Percentiles rank a stretch among this genome's conserved stretches.
Evolutionary conservation across 2,329 filamentous ascomycete genomes (phyloP).

Genomic region (Stemphylium beticola): DNA sequence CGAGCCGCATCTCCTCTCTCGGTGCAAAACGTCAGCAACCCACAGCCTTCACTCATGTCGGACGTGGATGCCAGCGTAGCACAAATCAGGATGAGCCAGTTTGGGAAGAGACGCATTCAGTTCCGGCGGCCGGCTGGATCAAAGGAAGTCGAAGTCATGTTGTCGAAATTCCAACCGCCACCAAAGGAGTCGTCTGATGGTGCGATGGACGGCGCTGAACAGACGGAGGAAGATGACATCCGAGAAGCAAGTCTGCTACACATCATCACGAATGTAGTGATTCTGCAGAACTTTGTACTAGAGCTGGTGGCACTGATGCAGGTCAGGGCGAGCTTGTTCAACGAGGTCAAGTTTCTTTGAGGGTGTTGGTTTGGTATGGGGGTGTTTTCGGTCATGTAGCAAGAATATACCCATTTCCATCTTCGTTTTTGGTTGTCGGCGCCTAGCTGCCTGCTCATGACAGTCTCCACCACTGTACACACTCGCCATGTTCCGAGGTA

Average conservation of each 20-base stretch:
- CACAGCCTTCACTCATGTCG: conserved; percentile 42
- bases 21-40: conserved; percentile 33
- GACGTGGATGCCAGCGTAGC: conserved; percentile 45
- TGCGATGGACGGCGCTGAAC: conserved; percentile 23
- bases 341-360: conserved; percentile 53
- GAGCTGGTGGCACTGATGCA: conserved; percentile 58
- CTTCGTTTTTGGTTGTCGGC: not conserved
- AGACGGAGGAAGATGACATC: conserved; percentile 34
- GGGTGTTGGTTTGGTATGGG: not conserved
- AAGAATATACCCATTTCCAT: conserved; percentile 31
- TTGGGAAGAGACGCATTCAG: conserved; percentile 45
- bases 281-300: conserved; percentile 58
- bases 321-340: conserved; percentile 55
- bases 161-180: conserved; percentile 45
- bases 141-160: conserved; percentile 40
- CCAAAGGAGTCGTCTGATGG: conserved; percentile 32
- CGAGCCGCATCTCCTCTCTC: conserved; percentile 39
- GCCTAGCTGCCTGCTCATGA: not conserved
- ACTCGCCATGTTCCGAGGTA: conserved; percentile 15
- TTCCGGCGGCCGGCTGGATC: conserved; percentile 39
- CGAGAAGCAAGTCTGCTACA: conserved; percentile 55
- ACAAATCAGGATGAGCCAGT: conserved; percentile 36
- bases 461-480: not conserved
- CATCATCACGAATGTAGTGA: conserved; percentile 58
- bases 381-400: conserved; percentile 11